Evolutionary conservation across 106 monocot genomes (phyloP).

Genomic region (Dioscorea alata): DNA sequence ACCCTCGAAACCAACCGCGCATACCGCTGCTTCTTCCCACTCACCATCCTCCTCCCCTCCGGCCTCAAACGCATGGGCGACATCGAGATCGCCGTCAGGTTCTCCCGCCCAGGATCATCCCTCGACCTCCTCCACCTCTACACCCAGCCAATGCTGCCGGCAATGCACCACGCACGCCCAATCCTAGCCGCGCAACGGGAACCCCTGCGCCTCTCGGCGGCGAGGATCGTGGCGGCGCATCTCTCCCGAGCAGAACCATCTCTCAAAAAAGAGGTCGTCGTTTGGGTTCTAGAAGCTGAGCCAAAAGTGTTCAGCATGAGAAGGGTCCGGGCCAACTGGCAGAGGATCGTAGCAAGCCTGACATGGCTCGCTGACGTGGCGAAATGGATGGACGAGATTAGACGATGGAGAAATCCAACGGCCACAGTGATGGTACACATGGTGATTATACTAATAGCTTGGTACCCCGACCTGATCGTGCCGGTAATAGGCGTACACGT

Average conservation of each 20-base stretch:
- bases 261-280: slow-evolving; percentile 52
- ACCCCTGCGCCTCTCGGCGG: slow-evolving; percentile 54
- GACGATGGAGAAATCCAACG: slow-evolving; percentile 66
- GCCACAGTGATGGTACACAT: slow-evolving; percentile 63
- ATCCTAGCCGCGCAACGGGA: slow-evolving; percentile 42
- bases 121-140: slow-evolving; percentile 58
- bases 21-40: slow-evolving; percentile 59
- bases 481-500: slow-evolving; percentile 54
- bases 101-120: slow-evolving; percentile 32
- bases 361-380: slow-evolving; percentile 43
- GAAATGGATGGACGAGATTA: slow-evolving; percentile 33
- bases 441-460: slow-evolving; percentile 46
- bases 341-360: slow-evolving; percentile 34
- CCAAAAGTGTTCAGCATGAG: slow-evolving; percentile 77
- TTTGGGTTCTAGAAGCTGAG: slow-evolving; percentile 66
- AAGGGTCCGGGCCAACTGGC: slow-evolving; percentile 60
- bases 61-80: slow-evolving; percentile 71
- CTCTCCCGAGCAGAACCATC: slow-evolving; percentile 72
- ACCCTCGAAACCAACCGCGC: slow-evolving; percentile 40
- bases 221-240: slow-evolving; percentile 53
- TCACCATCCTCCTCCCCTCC: slow-evolving; percentile 39
- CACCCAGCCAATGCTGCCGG: slow-evolving; percentile 58
- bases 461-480: slow-evolving; percentile 60
- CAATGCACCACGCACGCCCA: slow-evolving; percentile 74
- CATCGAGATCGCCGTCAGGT: slow-evolving; percentile 73